Conservation (phyloP, 2,329 filamentous ascomycete species). For the Talaromyces sp. region DNA sequence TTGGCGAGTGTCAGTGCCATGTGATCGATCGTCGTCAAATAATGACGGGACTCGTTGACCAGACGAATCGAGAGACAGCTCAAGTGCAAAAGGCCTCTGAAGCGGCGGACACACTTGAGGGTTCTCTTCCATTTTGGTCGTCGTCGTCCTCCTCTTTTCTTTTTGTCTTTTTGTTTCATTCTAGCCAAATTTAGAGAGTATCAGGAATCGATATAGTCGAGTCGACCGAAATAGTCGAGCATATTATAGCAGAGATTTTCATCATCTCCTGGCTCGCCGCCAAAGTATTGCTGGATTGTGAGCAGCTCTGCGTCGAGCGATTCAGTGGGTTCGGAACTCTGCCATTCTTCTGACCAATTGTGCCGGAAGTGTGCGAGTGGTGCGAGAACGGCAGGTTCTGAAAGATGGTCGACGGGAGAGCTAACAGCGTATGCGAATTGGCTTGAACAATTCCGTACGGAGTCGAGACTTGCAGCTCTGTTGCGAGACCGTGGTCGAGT, state of each 20-base stretch:
- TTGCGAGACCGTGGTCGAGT: slow-evolving; percentile 40
- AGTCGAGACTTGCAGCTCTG: slow-evolving; percentile 20
- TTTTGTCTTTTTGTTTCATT: not conserved
- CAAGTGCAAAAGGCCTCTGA: not conserved
- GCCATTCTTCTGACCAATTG: slow-evolving; percentile 40
- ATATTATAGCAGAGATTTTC: slow-evolving; percentile 46
- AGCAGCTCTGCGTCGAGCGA: slow-evolving; percentile 23
- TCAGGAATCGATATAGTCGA: slow-evolving; percentile 45
- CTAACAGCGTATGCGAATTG: slow-evolving; percentile 13
- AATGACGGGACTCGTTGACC: not conserved
- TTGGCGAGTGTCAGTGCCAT: slow-evolving; percentile 1
- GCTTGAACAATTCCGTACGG: slow-evolving; percentile 16
- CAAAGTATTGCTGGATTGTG: slow-evolving; percentile 40
- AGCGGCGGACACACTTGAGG: not conserved
- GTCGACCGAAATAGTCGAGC: slow-evolving; percentile 48
- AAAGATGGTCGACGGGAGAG: slow-evolving; percentile 22
- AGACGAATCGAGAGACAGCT: slow-evolving; percentile 7
- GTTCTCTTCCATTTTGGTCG: not conserved
- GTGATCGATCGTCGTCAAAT: not conserved
- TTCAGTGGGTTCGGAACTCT: slow-evolving; percentile 34
- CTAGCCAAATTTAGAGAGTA: not conserved
- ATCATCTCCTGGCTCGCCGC: slow-evolving; percentile 45
- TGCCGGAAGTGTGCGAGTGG: slow-evolving; percentile 42
- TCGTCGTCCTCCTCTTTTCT: not conserved
- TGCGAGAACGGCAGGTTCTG: slow-evolving; percentile 20